Base-by-base conservation (phyloP, 1,284 basidiomycete species). In the Cutaneotrichosporon dermatis region DNA sequence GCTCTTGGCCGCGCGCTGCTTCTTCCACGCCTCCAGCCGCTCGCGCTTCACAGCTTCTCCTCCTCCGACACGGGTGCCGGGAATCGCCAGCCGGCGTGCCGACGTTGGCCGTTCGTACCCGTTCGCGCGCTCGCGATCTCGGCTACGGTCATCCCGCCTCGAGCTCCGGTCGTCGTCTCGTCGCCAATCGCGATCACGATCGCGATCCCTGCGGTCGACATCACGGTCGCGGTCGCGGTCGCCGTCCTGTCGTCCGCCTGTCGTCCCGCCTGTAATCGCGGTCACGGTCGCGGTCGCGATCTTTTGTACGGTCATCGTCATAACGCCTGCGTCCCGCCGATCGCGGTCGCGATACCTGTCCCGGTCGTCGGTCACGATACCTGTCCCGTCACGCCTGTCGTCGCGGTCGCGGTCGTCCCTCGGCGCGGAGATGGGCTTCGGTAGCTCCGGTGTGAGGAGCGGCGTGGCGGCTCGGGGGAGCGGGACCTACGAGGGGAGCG, bases 21-120 rank as follows among this genome's bases (percentile, higher is more conserved):
- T 90, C 80, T 95, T 95, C 95, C 95, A 98, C 25, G 90, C 90
- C 73, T 93, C 93, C 39, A 97, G 82, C 66, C 90, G 89, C 55
- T 92, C 93, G 55, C 87, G 84, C 76, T 89, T 91, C 2, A 87
- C 69, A 88, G 77, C 78, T 95, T 96, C 68, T 92, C 89, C 71
- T 95, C 92, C 74, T 94, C 92, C 0, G 69, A 65, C 15, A 63
- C 57, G 0, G 73, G 67, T 2, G 55, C 71, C 5, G 75, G 2
- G 73, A 73, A 7, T 58, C 64, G 59, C 60, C 16, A 6, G 36
- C 44, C 5, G 44, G 11, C 5, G 49, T 13, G 41, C 42, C 43
- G 56, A 51, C 13, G 49, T 48, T 33, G 36, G 39, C 36, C 54
- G 37, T 15, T 49, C 56, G 16, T 34, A 51, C 81, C 60, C 33